Percentiles rank a stretch among this genome's conserved stretches.
phyloP scores from a whole-genome alignment of 495 filamentous ascomycete species.

The Xylona heveae region DNA sequence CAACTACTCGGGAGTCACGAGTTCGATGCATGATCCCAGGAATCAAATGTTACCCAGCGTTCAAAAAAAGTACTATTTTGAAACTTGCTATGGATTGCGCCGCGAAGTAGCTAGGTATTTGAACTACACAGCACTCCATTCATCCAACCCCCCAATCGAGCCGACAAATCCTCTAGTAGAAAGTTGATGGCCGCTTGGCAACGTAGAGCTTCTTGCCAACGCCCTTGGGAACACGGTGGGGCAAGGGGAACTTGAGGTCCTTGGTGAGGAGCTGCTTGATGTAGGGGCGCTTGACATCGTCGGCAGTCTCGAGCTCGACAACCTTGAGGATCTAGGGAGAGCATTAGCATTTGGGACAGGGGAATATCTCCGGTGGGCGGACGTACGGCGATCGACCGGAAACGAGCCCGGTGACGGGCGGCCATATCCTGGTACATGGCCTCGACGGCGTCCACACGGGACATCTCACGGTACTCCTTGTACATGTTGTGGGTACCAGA shows the following conservation, averaged over 20 bases:
- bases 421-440: conserved; percentile 99
- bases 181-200: conserved; percentile 80
- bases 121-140: too few species aligned
- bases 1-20: too few species aligned
- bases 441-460: conserved; percentile 82
- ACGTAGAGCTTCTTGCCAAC: conserved; percentile 72
- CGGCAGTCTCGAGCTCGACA: conserved; percentile 81
- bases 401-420: conserved; percentile 90
- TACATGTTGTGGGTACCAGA: conserved; percentile 99
- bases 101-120: too few species aligned
- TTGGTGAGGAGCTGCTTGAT: conserved; percentile 94
- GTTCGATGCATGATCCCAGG: too few species aligned
- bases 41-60: too few species aligned
- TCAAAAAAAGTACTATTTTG: too few species aligned
- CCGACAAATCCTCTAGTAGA: conserved; percentile 29
- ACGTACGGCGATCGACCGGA: conserved; percentile 92
- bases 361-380: conserved; percentile 1
- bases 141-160: too few species aligned
- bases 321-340: conserved; percentile 75
- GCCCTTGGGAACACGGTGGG: conserved; percentile 73
- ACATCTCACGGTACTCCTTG: conserved; percentile 99
- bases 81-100: too few species aligned
- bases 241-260: conserved; percentile 93
- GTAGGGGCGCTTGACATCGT: conserved; percentile 90
- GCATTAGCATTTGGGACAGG: not conserved